Evolutionary conservation across 2,329 filamentous ascomycete genomes (phyloP).

Genomic region (Fusarium duplospermum): DNA sequence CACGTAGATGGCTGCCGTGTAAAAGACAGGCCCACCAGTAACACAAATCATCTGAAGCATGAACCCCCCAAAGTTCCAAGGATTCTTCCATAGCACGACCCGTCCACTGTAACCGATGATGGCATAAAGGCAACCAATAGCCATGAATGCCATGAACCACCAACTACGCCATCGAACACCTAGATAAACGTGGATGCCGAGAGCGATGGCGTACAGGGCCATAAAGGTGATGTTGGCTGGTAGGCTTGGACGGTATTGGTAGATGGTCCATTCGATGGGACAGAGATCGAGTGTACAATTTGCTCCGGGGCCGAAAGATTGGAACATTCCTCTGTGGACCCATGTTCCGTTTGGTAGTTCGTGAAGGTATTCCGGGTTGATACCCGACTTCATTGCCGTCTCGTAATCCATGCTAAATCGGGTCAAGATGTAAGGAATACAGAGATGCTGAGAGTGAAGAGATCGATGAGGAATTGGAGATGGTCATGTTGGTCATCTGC

Average conservation of each 20-base stretch:
- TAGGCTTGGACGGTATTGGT: neutral
- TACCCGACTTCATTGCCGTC: neutral
- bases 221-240: neutral
- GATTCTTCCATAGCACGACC: neutral
- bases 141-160: neutral
- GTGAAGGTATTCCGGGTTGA: neutral
- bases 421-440: neutral
- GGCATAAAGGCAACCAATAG: neutral
- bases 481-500: neutral
- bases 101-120: neutral
- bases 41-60: neutral
- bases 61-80: neutral
- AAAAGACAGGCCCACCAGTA: neutral
- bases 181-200: neutral
- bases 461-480: neutral
- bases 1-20: neutral
- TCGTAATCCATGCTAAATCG: neutral
- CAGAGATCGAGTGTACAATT: neutral
- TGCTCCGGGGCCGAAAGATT: neutral
- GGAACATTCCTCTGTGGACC: conserved; percentile 1
- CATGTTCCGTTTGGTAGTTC: neutral
- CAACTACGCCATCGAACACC: neutral
- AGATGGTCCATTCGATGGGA: neutral
- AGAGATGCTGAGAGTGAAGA: neutral
- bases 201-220: neutral